Conservation (phyloP, 2,329 filamentous ascomycete species). For the Fusarium begoniae region DNA sequence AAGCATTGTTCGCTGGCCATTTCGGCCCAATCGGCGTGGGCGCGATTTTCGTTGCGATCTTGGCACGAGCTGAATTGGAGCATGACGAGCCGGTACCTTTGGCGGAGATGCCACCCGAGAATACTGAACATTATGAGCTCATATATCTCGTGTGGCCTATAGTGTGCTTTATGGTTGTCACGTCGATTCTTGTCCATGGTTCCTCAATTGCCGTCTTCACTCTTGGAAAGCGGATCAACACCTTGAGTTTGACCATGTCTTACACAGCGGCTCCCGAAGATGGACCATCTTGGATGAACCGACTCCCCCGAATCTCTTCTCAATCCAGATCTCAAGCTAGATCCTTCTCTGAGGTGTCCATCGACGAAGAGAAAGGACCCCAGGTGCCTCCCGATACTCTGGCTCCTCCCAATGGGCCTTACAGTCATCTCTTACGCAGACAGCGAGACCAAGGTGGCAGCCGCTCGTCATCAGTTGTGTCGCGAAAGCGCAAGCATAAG, state of each 20-base stretch:
- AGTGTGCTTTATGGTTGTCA: constrained; percentile 90
- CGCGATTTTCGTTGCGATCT: constrained; percentile 92
- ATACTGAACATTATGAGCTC: constrained; percentile 70
- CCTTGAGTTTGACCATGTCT: constrained; percentile 91
- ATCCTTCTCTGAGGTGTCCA: constrained; percentile 82
- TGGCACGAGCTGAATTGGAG: constrained; percentile 92
- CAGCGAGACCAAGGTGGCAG: constrained; percentile 79
- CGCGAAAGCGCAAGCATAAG: constrained; percentile 71
- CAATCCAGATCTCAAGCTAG: constrained; percentile 83
- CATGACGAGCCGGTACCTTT: constrained; percentile 78
- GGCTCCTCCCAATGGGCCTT: constrained; percentile 69
- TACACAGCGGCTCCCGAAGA: constrained; percentile 92
- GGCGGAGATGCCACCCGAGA: constrained; percentile 64
- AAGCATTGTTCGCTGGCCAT: constrained; percentile 95
- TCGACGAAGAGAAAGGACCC: constrained; percentile 68
- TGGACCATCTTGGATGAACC: constrained; percentile 93
- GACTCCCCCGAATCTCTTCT: constrained; percentile 76
- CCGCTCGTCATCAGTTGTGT: constrained; percentile 67
- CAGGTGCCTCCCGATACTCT: constrained; percentile 74
- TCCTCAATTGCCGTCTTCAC: constrained; percentile 99
- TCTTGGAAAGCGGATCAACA: constrained; percentile 97
- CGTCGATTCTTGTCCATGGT: constrained; percentile 94
- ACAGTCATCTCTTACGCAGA: constrained; percentile 75
- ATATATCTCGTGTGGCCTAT: constrained; percentile 95
- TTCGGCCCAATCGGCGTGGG: constrained; percentile 98